These are phyloP conservation scores for Lachnellula subtilissima DNA, from an alignment of 2,329 filamentous ascomycete genomes.

Conservation along the genomic window DNA sequence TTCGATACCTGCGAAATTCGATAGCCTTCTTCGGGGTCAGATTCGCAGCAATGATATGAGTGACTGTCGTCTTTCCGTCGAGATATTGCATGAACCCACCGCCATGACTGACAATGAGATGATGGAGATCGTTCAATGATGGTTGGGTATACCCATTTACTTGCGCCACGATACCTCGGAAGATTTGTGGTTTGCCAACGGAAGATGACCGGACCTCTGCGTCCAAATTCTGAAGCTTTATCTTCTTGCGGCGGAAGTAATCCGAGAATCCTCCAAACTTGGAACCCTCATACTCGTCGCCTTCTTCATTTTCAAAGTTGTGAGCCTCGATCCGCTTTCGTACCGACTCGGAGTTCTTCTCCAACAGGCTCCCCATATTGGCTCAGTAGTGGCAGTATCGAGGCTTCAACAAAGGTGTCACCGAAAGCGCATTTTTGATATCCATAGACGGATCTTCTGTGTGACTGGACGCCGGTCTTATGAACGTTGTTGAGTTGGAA, in stretches of 20 bases:
- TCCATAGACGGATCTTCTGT: no score
- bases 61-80: slow-evolving; percentile 89
- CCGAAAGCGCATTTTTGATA: background rate
- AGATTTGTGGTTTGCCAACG: slow-evolving; percentile 72
- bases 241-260: slow-evolving; percentile 93
- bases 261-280: slow-evolving; percentile 85
- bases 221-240: slow-evolving; percentile 95
- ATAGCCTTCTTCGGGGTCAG: slow-evolving; percentile 89
- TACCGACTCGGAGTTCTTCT: slow-evolving; percentile 58
- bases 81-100: slow-evolving; percentile 93
- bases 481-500: no score
- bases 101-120: slow-evolving; percentile 85
- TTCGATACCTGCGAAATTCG: slow-evolving; percentile 81
- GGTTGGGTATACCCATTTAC: slow-evolving; percentile 97
- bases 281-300: slow-evolving; percentile 86
- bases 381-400: background rate
- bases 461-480: no score
- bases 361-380: slow-evolving; percentile 54
- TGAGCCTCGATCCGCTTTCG: slow-evolving; percentile 61
- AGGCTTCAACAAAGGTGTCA: background rate
- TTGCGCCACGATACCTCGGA: slow-evolving; percentile 84
- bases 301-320: slow-evolving; percentile 72
- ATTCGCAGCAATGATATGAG: slow-evolving; percentile 88
- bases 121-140: slow-evolving; percentile 82
- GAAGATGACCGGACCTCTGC: slow-evolving; percentile 68